phyloP scores from a whole-genome alignment of 2,329 filamentous ascomycete species.

The Atkinsonella texensis region DNA sequence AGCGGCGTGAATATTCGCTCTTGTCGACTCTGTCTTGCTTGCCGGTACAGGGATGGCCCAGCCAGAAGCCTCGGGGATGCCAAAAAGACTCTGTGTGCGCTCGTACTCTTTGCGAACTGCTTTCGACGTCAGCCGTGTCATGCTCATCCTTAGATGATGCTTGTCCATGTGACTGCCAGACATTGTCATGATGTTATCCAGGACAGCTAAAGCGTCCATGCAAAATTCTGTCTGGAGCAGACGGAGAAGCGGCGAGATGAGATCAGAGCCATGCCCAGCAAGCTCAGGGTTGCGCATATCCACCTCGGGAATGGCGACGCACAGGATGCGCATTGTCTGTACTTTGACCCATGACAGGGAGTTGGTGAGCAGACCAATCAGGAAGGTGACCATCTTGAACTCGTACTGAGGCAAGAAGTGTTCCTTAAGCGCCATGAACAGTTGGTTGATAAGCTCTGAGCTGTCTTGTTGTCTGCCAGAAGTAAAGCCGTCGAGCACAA shows the following conservation, averaged over 20 bases:
- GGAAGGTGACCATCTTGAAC: slow-evolving; percentile 73
- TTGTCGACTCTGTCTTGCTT: slow-evolving; percentile 73
- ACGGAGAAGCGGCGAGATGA: slow-evolving; percentile 84
- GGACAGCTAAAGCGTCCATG: slow-evolving; percentile 78
- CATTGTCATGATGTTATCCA: slow-evolving; percentile 93
- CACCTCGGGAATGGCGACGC: slow-evolving; percentile 73
- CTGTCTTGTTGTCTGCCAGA: slow-evolving; percentile 52
- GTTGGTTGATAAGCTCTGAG: slow-evolving; percentile 64
- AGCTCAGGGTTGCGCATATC: slow-evolving; percentile 91
- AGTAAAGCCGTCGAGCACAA: slow-evolving; percentile 59
- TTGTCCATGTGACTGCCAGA: slow-evolving; percentile 86
- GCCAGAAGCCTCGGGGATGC: slow-evolving; percentile 87
- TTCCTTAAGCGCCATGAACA: slow-evolving; percentile 61
- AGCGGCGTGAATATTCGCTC: slow-evolving; percentile 86
- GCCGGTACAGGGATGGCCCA: slow-evolving; percentile 95
- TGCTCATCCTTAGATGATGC: slow-evolving; percentile 94
- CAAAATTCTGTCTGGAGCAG: slow-evolving; percentile 89
- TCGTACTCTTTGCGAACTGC: slow-evolving; percentile 90
- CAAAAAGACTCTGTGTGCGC: slow-evolving; percentile 85
- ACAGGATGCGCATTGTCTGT: slow-evolving; percentile 84
- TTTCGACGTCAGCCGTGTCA: slow-evolving; percentile 79
- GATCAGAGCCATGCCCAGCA: slow-evolving; percentile 79
- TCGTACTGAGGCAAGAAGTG: slow-evolving; percentile 75
- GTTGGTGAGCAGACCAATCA: slow-evolving; percentile 87
- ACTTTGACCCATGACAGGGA: slow-evolving; percentile 79